phyloP scores from a whole-genome alignment of 164 flowering plant genomes.

The Euptelea pleiosperma region DNA sequence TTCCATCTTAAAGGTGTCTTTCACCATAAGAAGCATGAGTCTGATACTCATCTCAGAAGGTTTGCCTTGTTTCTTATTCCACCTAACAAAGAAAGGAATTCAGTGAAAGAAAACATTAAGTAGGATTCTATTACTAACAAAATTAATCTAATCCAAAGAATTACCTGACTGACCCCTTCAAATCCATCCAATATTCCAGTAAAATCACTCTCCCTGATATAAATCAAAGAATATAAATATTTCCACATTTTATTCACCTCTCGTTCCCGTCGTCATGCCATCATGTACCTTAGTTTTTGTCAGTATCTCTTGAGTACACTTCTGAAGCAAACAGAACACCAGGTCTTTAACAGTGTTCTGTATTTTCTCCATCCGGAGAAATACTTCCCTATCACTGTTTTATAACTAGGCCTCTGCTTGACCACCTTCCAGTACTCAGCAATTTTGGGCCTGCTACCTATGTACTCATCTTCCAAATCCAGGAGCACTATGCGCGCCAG shows the following conservation, averaged over 20 bases:
- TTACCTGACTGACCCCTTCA: not conserved
- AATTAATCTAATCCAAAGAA: not conserved
- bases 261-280: slow-evolving; percentile 1
- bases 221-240: not conserved
- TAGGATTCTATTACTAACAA: not conserved
- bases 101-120: not conserved
- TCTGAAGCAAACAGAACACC: slow-evolving; percentile 58
- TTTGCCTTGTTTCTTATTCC: not conserved
- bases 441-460: slow-evolving; percentile 51
- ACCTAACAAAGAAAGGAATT: not conserved
- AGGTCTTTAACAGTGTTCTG: slow-evolving; percentile 62
- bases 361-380: slow-evolving; percentile 84
- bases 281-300: not conserved
- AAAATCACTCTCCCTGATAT: not conserved
- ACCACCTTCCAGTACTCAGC: slow-evolving; percentile 64
- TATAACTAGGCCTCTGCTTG: slow-evolving; percentile 69
- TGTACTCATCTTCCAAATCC: slow-evolving; percentile 66
- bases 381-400: slow-evolving; percentile 69
- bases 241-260: not conserved
- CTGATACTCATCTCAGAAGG: not conserved
- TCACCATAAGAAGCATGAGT: not conserved
- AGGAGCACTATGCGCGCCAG: slow-evolving; percentile 61
- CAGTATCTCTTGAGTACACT: slow-evolving; percentile 55
- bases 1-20: not conserved
- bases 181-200: not conserved